phyloP scores from a whole-genome alignment of 768 basidiomycete genomes.

The Xerocomus brunneocitrinus region DNA sequence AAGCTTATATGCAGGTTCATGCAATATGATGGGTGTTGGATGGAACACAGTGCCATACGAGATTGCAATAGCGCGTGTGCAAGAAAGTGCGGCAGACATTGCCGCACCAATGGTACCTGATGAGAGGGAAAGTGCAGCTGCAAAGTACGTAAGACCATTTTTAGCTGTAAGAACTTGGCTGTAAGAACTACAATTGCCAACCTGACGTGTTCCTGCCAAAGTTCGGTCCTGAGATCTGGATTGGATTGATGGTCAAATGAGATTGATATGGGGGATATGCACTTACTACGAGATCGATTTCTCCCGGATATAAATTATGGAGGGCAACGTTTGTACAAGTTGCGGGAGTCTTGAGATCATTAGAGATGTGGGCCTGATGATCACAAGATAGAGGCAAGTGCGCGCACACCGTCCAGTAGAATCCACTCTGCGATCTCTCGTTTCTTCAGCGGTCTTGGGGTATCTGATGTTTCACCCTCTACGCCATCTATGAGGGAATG shows the following conservation, averaged over 20 bases:
- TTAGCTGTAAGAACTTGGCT: neutral
- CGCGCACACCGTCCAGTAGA: slow-evolving; percentile 70
- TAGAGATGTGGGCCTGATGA: slow-evolving; percentile 4
- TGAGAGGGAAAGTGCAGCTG: slow-evolving; percentile 83
- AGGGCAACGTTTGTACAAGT: slow-evolving; percentile 89
- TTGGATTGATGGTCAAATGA: neutral
- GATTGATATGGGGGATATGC: neutral
- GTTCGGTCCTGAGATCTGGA: slow-evolving; percentile 81
- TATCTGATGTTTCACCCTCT: slow-evolving; percentile 58
- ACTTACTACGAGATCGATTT: slow-evolving; percentile 86
- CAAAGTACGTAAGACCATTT: slow-evolving; percentile 1
- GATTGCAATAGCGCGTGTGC: slow-evolving; percentile 73
- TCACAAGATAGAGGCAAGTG: slow-evolving; percentile 18
- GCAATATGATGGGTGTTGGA: slow-evolving; percentile 55
- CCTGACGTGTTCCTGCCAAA: slow-evolving; percentile 81
- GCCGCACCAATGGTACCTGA: slow-evolving; percentile 94
- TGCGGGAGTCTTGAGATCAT: slow-evolving; percentile 65
- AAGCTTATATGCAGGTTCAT: slow-evolving; percentile 71
- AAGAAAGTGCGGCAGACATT: slow-evolving; percentile 70
- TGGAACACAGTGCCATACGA: slow-evolving; percentile 80
- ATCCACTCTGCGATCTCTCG: slow-evolving; percentile 90
- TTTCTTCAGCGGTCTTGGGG: slow-evolving; percentile 62
- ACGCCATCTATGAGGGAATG: slow-evolving; percentile 41
- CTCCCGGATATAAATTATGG: slow-evolving; percentile 79
- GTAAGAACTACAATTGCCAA: slow-evolving; percentile 29